Conservation (phyloP, 257 asterid genomes). For the Dorcoceras hygrometricum region DNA sequence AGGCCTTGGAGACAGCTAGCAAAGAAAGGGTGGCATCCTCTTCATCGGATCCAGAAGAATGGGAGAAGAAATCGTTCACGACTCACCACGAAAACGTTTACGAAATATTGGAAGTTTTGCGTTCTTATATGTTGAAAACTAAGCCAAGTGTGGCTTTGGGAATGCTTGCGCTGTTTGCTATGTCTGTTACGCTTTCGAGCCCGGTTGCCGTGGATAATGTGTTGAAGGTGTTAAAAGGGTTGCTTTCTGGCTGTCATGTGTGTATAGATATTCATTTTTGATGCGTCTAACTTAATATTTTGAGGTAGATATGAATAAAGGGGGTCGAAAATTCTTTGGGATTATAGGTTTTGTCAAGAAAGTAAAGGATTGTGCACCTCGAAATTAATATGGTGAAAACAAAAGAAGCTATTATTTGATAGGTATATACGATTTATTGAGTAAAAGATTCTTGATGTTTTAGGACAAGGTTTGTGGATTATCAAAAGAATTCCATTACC, state of each 20-base stretch:
- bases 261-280: slow-evolving; percentile 43
- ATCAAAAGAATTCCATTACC: too few relatives aligned
- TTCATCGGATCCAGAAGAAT: slow-evolving; percentile 44
- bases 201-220: slow-evolving; percentile 28
- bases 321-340: too few relatives aligned
- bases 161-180: not conserved
- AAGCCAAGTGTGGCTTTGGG: not conserved
- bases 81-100: slow-evolving; percentile 47
- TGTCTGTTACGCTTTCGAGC: slow-evolving; percentile 27
- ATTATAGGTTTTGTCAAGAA: too few relatives aligned
- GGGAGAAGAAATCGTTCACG: slow-evolving; percentile 52
- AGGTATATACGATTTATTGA: too few relatives aligned
- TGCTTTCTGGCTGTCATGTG: slow-evolving; percentile 45
- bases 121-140: slow-evolving; percentile 19
- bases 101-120: slow-evolving; percentile 46
- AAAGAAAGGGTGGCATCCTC: slow-evolving; percentile 10
- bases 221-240: slow-evolving; percentile 33
- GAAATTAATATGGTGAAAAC: too few relatives aligned
- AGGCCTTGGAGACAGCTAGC: not conserved
- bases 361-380: too few relatives aligned
- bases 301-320: not conserved
- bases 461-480: too few relatives aligned
- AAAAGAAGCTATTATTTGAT: too few relatives aligned
- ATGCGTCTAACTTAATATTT: too few relatives aligned
- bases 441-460: too few relatives aligned